Conservation (phyloP, 371 early-diverging fungal species). For the Mortierella sp. region DNA sequence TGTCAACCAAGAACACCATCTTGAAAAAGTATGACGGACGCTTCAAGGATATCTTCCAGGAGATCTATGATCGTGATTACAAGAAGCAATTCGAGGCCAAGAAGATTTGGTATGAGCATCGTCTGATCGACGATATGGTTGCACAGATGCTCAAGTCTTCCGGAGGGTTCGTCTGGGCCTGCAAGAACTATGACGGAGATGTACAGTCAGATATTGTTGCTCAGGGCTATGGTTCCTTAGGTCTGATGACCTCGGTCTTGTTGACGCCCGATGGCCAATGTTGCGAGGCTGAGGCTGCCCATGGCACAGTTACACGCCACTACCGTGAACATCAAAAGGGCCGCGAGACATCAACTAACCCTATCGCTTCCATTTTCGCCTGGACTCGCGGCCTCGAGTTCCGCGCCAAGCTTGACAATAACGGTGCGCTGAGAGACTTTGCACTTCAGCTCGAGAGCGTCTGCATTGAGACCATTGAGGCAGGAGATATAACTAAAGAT, state of each 20-base stretch:
- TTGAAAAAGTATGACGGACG: constrained; percentile 95
- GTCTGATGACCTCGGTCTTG: constrained; percentile 94
- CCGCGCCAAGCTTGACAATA: constrained; percentile 90
- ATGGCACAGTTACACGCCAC: constrained; percentile 96
- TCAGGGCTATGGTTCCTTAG: constrained; percentile 90
- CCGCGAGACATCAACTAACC: constrained; percentile 90
- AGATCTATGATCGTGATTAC: constrained; percentile 83
- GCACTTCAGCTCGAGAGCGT: constrained; percentile 82
- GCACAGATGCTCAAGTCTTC: constrained; percentile 95
- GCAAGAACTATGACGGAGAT: constrained; percentile 96
- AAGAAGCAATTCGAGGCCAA: constrained; percentile 72
- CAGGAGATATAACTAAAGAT: constrained; percentile 94
- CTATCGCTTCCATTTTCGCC: constrained; percentile 95
- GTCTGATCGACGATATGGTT: constrained; percentile 97
- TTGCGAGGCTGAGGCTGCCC: constrained; percentile 95
- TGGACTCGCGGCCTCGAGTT: constrained; percentile 95
- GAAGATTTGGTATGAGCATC: constrained; percentile 95
- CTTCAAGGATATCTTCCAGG: constrained; percentile 95
- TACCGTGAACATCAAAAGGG: constrained; percentile 96
- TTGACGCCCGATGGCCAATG: constrained; percentile 93
- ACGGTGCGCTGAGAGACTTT: constrained; percentile 77
- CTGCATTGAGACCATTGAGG: constrained; percentile 86
- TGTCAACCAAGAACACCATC: constrained; percentile 96
- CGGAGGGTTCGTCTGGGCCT: constrained; percentile 95
- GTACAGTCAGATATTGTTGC: constrained; percentile 95